phyloP scores from a whole-genome alignment of 805 yeast species.

The Candida boleticola region DNA sequence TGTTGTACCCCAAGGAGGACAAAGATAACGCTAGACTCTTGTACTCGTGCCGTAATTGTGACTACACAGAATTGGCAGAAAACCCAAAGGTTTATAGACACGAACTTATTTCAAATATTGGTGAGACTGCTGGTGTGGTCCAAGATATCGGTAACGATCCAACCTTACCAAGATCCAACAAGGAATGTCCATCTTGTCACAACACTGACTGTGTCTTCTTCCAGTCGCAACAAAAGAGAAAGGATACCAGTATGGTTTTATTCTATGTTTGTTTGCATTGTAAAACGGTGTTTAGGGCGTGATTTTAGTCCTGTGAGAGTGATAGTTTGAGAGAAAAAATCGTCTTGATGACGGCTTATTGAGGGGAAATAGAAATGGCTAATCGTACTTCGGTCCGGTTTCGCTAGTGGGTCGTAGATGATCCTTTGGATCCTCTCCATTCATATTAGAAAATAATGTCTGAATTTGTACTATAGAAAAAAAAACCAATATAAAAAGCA shows the following conservation, averaged over 20 bases:
- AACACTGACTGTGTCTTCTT: conserved; percentile 91
- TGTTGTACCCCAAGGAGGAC: conserved; percentile 97
- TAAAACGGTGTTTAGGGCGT: conserved; percentile 62
- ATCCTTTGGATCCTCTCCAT: too few relatives aligned
- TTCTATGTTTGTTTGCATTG: conserved; percentile 91
- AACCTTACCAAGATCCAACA: conserved; percentile 94
- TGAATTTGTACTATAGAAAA: too few relatives aligned
- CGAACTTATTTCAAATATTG: conserved; percentile 87
- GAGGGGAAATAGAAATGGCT: too few relatives aligned
- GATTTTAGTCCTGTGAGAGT: too few relatives aligned
- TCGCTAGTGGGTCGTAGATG: too few relatives aligned
- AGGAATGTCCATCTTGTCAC: conserved; percentile 87
- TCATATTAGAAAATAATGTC: too few relatives aligned
- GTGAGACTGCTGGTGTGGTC: conserved; percentile 95
- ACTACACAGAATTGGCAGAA: conserved; percentile 88
- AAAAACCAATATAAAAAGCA: too few relatives aligned
- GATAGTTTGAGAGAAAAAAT: background rate
- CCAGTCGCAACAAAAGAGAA: conserved; percentile 93
- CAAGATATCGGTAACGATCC: conserved; percentile 96
- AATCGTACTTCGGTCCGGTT: too few relatives aligned
- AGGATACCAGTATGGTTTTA: conserved; percentile 92
- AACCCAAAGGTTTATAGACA: conserved; percentile 87
- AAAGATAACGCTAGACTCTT: conserved; percentile 71
- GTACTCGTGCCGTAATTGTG: conserved; percentile 92
- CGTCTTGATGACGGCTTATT: too few relatives aligned